Conservation (phyloP, 2,329 filamentous ascomycete species). For the Hortaea sp. region DNA sequence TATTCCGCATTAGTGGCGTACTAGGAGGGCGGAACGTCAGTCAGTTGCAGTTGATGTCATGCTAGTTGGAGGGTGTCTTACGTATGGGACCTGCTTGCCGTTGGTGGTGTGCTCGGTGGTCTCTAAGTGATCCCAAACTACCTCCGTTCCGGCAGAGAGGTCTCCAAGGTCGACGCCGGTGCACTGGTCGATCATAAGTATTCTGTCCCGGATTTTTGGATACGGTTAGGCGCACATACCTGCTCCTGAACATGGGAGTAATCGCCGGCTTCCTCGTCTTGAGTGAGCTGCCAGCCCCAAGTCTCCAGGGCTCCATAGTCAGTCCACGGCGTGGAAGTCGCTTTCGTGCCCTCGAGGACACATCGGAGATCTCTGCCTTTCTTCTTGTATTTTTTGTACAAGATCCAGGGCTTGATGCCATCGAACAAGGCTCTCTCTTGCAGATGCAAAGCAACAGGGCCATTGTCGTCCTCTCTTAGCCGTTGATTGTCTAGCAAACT, state of each 20-base stretch:
- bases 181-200: neutral
- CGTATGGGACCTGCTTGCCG: neutral
- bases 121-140: neutral
- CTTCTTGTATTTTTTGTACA: neutral
- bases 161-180: neutral
- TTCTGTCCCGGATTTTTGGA: too few species aligned
- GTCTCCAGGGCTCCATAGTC: neutral
- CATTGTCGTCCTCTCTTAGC: too few species aligned
- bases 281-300: neutral
- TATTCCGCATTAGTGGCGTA: constrained; percentile 6
- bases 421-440: neutral
- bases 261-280: neutral
- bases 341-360: neutral
- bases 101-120: neutral
- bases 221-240: neutral
- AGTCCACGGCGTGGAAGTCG: neutral
- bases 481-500: too few species aligned
- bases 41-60: neutral
- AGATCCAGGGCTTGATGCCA: neutral
- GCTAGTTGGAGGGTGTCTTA: neutral
- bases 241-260: neutral
- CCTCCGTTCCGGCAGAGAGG: neutral
- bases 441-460: neutral
- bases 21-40: neutral
- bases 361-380: neutral